A percentile compares a stretch with the other conserved stretches of the same genome.
Conservation (phyloP, 768 basidiomycete genomes). For the Psilocybe azurescens region DNA sequence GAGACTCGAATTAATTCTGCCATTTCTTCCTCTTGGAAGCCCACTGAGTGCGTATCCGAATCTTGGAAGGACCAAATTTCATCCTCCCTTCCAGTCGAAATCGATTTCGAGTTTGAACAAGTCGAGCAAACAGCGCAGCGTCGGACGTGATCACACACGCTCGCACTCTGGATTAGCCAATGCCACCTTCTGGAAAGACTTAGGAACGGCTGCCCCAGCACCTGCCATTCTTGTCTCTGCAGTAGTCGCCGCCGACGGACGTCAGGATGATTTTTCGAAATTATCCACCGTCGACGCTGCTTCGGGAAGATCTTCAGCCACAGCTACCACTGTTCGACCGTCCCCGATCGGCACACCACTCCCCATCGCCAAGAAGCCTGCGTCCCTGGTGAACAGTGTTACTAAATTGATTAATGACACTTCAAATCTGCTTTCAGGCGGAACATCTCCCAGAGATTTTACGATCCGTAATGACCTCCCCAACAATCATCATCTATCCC, state of each 20-base stretch:
- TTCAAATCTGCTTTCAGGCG: conserved; percentile 24
- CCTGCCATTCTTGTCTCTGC: conserved; percentile 59
- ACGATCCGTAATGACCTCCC: conserved; percentile 16
- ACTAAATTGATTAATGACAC: conserved; percentile 30
- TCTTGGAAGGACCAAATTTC: conserved; percentile 47
- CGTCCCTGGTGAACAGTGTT: conserved; percentile 29
- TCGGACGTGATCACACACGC: conserved; percentile 35
- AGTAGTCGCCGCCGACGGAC: conserved; percentile 49
- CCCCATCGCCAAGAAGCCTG: conserved; percentile 28
- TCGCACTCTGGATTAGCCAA: conserved; percentile 43
- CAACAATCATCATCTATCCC: conserved; percentile 47
- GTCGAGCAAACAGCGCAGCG: conserved; percentile 32
- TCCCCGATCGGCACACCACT: conserved; percentile 45
- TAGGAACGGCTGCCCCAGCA: conserved; percentile 54
- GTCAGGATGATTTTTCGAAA: conserved; percentile 43
- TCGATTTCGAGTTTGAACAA: conserved; percentile 40
- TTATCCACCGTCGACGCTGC: conserved; percentile 33
- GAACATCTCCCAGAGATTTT: conserved; percentile 20
- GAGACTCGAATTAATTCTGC: conserved; percentile 38
- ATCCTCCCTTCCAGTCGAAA: conserved; percentile 36
- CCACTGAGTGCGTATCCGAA: conserved; percentile 28
- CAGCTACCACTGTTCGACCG: conserved; percentile 45
- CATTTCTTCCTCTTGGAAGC: conserved; percentile 45
- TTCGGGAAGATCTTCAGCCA: conserved; percentile 47
- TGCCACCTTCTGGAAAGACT: conserved; percentile 55